Evolutionary conservation across 345 rosid species (phyloP).

Genomic region (Pugionium dolabratum): DNA sequence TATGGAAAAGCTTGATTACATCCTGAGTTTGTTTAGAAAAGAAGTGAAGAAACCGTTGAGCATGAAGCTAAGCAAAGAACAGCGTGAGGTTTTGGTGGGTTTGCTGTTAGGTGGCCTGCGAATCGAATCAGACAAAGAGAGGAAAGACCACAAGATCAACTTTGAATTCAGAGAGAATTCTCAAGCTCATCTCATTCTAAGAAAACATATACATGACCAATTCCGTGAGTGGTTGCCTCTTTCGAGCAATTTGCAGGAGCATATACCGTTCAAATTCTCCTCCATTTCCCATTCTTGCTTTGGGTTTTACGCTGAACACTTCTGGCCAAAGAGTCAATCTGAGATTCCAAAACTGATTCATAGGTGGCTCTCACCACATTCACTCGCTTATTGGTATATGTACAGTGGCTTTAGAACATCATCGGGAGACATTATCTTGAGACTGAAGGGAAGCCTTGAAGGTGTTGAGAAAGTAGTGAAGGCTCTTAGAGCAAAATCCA

Average conservation of each 20-base stretch:
- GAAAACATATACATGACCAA: constrained; percentile 59
- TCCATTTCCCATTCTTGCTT: constrained; percentile 62
- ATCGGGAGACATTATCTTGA: constrained; percentile 63
- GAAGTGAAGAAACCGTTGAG: constrained; percentile 55
- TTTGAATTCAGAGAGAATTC: constrained; percentile 65
- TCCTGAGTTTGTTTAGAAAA: constrained; percentile 58
- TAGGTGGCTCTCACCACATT: constrained; percentile 74
- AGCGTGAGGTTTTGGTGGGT: constrained; percentile 80
- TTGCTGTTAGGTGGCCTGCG: constrained; percentile 80
- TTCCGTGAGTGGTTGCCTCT: constrained; percentile 79
- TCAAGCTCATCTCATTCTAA: constrained; percentile 52
- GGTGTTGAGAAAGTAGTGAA: constrained; percentile 61
- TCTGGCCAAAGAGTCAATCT: constrained; percentile 61
- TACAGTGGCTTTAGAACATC: constrained; percentile 65
- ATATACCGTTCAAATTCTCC: constrained; percentile 48
- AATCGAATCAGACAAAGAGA: constrained; percentile 58
- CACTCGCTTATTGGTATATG: constrained; percentile 87
- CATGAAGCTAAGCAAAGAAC: constrained; percentile 74
- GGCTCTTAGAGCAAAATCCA: constrained; percentile 56
- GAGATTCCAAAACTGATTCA: constrained; percentile 82
- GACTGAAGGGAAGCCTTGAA: constrained; percentile 62
- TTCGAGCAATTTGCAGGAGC: constrained; percentile 43
- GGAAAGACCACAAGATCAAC: constrained; percentile 56
- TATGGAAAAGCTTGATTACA: constrained; percentile 64
- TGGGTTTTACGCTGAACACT: constrained; percentile 73